Evolutionary conservation across 1,284 basidiomycete species (phyloP).

Genomic region (Fomitopsis betulina): DNA sequence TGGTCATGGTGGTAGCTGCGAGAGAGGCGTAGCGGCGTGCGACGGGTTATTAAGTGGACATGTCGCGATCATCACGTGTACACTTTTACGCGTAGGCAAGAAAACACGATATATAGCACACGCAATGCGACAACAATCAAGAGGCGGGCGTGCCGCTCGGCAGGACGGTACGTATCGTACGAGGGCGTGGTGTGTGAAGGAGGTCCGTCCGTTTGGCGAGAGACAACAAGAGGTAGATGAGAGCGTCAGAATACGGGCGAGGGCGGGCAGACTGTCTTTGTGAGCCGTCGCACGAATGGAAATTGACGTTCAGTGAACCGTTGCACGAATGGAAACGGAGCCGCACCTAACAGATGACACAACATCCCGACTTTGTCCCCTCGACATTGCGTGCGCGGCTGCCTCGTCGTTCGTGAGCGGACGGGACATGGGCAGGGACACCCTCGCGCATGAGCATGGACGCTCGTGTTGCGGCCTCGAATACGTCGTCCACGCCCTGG

Average conservation of each 20-base stretch:
- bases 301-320: too few relatives aligned
- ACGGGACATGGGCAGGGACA: constrained; percentile 43
- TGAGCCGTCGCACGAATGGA: too few relatives aligned
- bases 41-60: too few relatives aligned
- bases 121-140: too few relatives aligned
- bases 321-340: background rate
- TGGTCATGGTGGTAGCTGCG: background rate
- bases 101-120: too few relatives aligned
- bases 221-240: too few relatives aligned
- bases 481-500: constrained; percentile 87
- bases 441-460: constrained; percentile 92
- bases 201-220: too few relatives aligned
- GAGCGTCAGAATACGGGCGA: too few relatives aligned
- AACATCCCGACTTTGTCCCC: constrained; percentile 39
- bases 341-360: constrained; percentile 30
- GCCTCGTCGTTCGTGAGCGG: constrained; percentile 21
- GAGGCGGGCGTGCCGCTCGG: too few relatives aligned
- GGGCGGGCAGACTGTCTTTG: too few relatives aligned
- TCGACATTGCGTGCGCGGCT: constrained; percentile 43
- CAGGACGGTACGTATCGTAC: too few relatives aligned
- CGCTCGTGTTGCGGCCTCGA: constrained; percentile 90
- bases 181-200: too few relatives aligned
- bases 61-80: background rate
- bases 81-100: background rate
- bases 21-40: background rate